Evolutionary conservation across 768 basidiomycete genomes (phyloP).

Genomic region (Pleurotus djamor): DNA sequence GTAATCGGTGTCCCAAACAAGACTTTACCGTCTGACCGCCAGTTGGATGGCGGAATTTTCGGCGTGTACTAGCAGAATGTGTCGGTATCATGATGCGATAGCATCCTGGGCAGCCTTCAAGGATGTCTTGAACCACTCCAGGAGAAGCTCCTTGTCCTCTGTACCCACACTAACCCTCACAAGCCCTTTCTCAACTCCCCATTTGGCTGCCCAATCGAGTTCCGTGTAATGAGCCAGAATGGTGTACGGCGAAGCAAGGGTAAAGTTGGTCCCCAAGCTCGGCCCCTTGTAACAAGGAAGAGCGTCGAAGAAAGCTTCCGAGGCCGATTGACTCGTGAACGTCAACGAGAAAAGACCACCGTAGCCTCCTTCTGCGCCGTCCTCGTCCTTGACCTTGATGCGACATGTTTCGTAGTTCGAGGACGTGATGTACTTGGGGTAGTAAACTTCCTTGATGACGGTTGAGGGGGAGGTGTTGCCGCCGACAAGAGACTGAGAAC

Average conservation of each 20-base stretch:
- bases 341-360: conserved; percentile 69
- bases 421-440: conserved; percentile 62
- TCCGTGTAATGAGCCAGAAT: conserved; percentile 74
- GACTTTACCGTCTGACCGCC: not conserved
- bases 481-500: conserved; percentile 32
- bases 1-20: not conserved
- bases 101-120: conserved; percentile 51
- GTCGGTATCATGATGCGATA: not conserved
- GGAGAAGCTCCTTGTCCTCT: conserved; percentile 50
- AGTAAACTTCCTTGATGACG: conserved; percentile 63
- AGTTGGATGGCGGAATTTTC: not conserved
- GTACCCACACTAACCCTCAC: conserved; percentile 73
- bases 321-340: conserved; percentile 53
- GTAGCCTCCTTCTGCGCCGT: conserved; percentile 35
- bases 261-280: conserved; percentile 75
- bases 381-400: conserved; percentile 12
- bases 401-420: conserved; percentile 55
- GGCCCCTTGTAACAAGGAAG: conserved; percentile 74
- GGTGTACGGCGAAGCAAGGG: conserved; percentile 74
- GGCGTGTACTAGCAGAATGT: not conserved
- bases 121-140: conserved; percentile 48
- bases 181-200: conserved; percentile 61
- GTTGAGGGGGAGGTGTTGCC: conserved; percentile 11
- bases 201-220: conserved; percentile 69
- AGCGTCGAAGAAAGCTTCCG: conserved; percentile 64